Base-by-base conservation (phyloP, 331 rosid genomes). In the Malus hybrid region DNA sequence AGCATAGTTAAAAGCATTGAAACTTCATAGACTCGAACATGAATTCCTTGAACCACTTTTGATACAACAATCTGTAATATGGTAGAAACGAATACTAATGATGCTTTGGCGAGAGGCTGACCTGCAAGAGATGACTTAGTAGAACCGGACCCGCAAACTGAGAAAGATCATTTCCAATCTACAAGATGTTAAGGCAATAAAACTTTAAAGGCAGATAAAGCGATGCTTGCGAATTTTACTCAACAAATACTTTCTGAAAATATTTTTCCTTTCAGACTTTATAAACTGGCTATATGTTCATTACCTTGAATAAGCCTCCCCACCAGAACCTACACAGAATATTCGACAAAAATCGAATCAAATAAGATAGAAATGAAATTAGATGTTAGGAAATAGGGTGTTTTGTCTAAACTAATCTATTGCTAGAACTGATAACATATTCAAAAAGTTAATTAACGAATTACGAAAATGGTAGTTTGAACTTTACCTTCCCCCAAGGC, bases 231-330 rank as follows among this genome's bases (percentile, higher is more conserved):
- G 63, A 57, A 57, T 7, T 19, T 36, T 18, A 57, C 63, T 57
- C 63, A 27, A 24, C 18, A 61, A 24, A 18, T 31, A 15, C 27
- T 64, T 32, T 67, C 61, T 29, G 14, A 59, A 76, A 14, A 76
- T 18, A 28, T 18, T 12, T 55, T 36, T 29, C 67, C 42, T 39
- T 55, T 18, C 34, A 24, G 67, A 22, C 69, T 29, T 31, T 16
- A 16, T 18, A 31, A 50, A 52, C 44, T 18, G 22, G 24, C 44
- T 66, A 15, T 33, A 44, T 80, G 76, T 31, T 60, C 24, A 42
- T 74, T 84, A 93, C 98, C 98, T 88, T 93, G 78, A 70, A 84
- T 29, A 87, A 10, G 75, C 93, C 98, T 82, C 91, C 98, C 84
- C 75, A 74, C 98, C 98, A 93, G 86, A 93, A 93, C 91, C 97